Base-by-base conservation (phyloP, 2,329 filamentous ascomycete species). In the Hymenoscyphus repandus region DNA sequence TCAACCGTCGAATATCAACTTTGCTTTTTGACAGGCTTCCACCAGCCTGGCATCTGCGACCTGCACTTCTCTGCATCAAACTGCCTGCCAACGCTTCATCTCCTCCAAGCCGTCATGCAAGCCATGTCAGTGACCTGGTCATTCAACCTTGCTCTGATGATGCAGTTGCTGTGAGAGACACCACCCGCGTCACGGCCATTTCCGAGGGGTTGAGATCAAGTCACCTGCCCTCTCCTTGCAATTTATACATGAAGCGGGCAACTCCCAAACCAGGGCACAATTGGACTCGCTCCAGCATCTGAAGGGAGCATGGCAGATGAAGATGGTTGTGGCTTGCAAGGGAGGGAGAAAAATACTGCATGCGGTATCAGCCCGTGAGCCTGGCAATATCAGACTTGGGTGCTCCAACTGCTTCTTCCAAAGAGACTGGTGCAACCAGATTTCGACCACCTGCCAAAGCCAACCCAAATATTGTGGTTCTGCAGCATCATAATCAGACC, bases 201-300 rank as follows among this genome's bases (percentile, higher is more conserved):
- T 49, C 46, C 46, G 46, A 40, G 22, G 12, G 13, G 44, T 18
- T 34, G 32, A 47, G 34, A 22, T 20, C 15, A 34, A 37, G 46
- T 49, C 46, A 49, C 46, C 46, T 47, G 45, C 45, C n/a, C 45
- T 10, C n/a, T 37, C 33, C 30, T 15, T n/a, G 32, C 32, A 37
- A 46, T 46, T 46, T 46, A 37, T 42, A 42, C 20, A 27, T 31
- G 31, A 42, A 30, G 20, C 40, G 20, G 40, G 22, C 40, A 27
- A 30, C 20, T 30, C 31, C 11, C 12, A 42, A 27, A 3, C n/a
- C 40, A 42, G 40, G 40, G 18, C 27, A 10, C 12, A 15, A n/a
- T 31, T 22, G 22, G 20, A 42, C 12, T 42, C 40, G 22, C 40
- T 27, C 22, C 22, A 27, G 22, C 22, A 27, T 27, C 22, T 27